A percentile compares a stretch with the other conserved stretches of the same genome.
phyloP scores from a whole-genome alignment of 2,329 filamentous ascomycete species.

The Dactylellina leptospora region DNA sequence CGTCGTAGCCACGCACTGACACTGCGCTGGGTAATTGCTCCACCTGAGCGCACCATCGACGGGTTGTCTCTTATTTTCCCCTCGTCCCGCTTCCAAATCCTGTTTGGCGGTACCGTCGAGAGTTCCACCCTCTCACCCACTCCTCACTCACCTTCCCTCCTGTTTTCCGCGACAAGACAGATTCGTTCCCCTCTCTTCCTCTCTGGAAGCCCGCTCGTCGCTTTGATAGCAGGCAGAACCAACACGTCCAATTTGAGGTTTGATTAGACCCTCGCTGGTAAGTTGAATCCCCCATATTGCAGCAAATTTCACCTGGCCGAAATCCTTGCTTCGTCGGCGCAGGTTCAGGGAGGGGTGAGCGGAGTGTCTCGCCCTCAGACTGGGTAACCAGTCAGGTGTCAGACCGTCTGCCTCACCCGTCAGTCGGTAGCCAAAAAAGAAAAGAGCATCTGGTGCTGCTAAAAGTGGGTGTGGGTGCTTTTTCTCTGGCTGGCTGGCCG shows the following conservation, averaged over 20 bases:
- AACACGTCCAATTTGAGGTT: slow-evolving; percentile 11
- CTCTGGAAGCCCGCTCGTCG: not conserved
- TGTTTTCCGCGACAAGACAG: not conserved
- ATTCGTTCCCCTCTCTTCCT: not conserved
- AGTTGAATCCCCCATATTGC: slow-evolving; percentile 18
- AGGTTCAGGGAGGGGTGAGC: slow-evolving; percentile 45
- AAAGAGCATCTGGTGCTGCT: slow-evolving; percentile 35
- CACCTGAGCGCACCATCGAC: slow-evolving; percentile 26
- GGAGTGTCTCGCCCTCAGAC: slow-evolving; percentile 53
- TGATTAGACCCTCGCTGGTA: slow-evolving; percentile 6
- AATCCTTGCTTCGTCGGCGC: slow-evolving; percentile 19
- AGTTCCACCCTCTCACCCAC: not conserved
- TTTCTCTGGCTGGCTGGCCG: slow-evolving; percentile 18
- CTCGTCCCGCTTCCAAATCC: slow-evolving; percentile 54
- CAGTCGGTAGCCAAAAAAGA: slow-evolving; percentile 53
- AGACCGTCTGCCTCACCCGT: slow-evolving; percentile 54
- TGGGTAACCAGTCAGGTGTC: slow-evolving; percentile 54
- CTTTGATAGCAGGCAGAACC: not conserved
- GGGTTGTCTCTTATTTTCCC: slow-evolving; percentile 27
- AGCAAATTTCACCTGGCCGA: slow-evolving; percentile 21
- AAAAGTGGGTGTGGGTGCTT: slow-evolving; percentile 52
- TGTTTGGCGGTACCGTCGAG: slow-evolving; percentile 53
- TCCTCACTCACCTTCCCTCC: slow-evolving; percentile 23
- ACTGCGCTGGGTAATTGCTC: slow-evolving; percentile 28
- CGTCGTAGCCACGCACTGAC: slow-evolving; percentile 41